These are phyloP conservation scores for Ambrosia hybrid DNA, from an alignment of 140 eudicot genomes.

Conservation along the genomic window DNA sequence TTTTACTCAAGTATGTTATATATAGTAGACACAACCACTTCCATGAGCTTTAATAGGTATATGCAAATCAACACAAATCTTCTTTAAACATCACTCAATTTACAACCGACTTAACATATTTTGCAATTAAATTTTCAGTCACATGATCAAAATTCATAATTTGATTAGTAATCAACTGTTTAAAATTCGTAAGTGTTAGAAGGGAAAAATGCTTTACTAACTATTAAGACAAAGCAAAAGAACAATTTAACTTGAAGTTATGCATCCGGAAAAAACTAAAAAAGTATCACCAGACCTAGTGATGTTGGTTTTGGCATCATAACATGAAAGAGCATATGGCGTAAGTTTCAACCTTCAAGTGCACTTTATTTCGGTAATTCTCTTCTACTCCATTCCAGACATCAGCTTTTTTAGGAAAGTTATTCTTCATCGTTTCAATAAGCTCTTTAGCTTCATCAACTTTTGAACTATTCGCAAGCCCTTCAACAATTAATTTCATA, in stretches of 20 bases:
- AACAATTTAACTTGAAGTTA: conserved; percentile 2
- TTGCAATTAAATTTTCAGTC: no score
- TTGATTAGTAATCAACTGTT: no score
- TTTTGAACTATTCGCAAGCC: conserved; percentile 61
- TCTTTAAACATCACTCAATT: no score
- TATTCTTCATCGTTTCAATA: conserved; percentile 62
- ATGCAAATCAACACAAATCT: no score
- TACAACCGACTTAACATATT: no score
- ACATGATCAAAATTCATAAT: no score
- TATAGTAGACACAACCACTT: no score
- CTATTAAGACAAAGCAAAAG: conserved; percentile 7
- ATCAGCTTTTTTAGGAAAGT: conserved; percentile 56
- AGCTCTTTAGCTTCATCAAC: conserved; percentile 70
- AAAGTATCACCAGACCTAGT: conserved; percentile 22
- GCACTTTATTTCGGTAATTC: conserved; percentile 56
- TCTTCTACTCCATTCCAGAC: conserved; percentile 78
- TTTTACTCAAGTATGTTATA: no score
- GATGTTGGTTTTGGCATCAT: conserved; percentile 12
- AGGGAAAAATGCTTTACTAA: neutral
- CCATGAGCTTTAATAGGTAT: no score
- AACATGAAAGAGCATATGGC: conserved; percentile 8
- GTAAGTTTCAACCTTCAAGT: neutral
- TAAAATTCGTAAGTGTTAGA: no score
- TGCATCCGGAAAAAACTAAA: neutral
- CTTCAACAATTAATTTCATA: conserved; percentile 23